Conservation (phyloP, 2,329 filamentous ascomycete species). For the Tolypocladium tropicale region DNA sequence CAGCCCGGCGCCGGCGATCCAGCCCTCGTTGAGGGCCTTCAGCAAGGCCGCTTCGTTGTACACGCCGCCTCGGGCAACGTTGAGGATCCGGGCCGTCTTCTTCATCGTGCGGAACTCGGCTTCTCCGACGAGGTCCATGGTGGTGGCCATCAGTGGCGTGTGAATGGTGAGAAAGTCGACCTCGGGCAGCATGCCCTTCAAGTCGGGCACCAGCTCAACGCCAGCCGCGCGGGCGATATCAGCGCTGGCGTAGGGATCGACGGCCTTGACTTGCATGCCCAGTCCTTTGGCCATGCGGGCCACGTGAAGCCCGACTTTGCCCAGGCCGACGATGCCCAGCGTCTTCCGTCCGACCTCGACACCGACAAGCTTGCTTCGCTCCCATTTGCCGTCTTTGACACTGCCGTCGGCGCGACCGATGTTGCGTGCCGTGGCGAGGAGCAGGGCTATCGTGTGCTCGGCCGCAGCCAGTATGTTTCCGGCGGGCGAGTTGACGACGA, state of each 20-base stretch:
- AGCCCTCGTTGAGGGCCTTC: slow-evolving; percentile 57
- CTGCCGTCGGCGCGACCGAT: slow-evolving; percentile 59
- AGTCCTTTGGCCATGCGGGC: slow-evolving; percentile 69
- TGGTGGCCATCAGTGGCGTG: slow-evolving; percentile 69
- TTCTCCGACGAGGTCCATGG: slow-evolving; percentile 61
- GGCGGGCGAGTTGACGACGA: slow-evolving; percentile 70
- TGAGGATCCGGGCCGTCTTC: slow-evolving; percentile 60
- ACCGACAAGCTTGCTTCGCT: slow-evolving; percentile 62
- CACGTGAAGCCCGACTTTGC: slow-evolving; percentile 76
- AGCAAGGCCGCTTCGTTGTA: slow-evolving; percentile 68
- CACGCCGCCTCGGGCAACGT: slow-evolving; percentile 71
- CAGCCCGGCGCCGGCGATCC: slow-evolving; percentile 66
- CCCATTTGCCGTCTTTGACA: slow-evolving; percentile 65
- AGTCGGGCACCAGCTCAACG: slow-evolving; percentile 48
- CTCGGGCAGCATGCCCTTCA: slow-evolving; percentile 50
- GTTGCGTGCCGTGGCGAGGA: slow-evolving; percentile 66
- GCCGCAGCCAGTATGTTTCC: slow-evolving; percentile 76
- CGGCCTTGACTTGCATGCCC: slow-evolving; percentile 64
- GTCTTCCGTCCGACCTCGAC: slow-evolving; percentile 71
- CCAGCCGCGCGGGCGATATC: slow-evolving; percentile 60
- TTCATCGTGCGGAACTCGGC: slow-evolving; percentile 63
- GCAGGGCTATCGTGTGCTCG: slow-evolving; percentile 65
- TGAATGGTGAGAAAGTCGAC: slow-evolving; percentile 75
- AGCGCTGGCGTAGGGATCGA: slow-evolving; percentile 68
- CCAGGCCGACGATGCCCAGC: slow-evolving; percentile 65